Conservation (phyloP, 108 stramenopile species). For the Conticribra weissflogii region DNA sequence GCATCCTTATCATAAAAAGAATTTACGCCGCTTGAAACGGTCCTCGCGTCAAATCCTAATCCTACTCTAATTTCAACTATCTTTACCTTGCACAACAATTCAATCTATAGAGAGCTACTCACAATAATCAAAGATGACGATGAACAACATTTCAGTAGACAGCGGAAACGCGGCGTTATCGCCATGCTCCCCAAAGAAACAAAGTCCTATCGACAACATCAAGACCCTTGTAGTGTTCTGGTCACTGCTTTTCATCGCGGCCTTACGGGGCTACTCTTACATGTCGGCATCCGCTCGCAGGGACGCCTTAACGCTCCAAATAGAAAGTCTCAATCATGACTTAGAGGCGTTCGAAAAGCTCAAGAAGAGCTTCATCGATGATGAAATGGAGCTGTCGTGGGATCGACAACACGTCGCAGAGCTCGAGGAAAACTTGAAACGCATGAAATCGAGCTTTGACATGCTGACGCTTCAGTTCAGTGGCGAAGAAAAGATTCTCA, state of each 20-base stretch:
- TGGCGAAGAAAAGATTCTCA: slow-evolving; percentile 6
- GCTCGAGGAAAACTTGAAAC: background rate
- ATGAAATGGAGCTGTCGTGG: slow-evolving; percentile 18
- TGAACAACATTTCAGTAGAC: background rate
- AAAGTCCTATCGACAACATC: background rate
- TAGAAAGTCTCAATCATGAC: slow-evolving; percentile 17
- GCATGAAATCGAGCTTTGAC: background rate
- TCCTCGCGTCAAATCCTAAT: too few species aligned
- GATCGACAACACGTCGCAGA: slow-evolving; percentile 18
- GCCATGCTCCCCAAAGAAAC: background rate
- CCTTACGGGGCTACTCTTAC: background rate
- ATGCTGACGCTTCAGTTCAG: slow-evolving; percentile 6
- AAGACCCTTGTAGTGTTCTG: background rate
- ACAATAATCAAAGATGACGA: background rate
- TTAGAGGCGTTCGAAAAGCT: slow-evolving; percentile 14
- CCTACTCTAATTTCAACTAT: too few species aligned
- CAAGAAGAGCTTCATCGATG: slow-evolving; percentile 10
- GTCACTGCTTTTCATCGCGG: background rate
- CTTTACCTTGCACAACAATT: too few species aligned
- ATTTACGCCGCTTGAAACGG: too few species aligned
- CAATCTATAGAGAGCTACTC: too few species aligned
- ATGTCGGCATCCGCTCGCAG: background rate
- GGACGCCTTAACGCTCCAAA: slow-evolving; percentile 4
- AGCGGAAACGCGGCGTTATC: background rate
- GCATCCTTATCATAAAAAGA: too few species aligned